Evolutionary conservation across 1,284 basidiomycete species (phyloP).

Genomic region (Waitea zeae): DNA sequence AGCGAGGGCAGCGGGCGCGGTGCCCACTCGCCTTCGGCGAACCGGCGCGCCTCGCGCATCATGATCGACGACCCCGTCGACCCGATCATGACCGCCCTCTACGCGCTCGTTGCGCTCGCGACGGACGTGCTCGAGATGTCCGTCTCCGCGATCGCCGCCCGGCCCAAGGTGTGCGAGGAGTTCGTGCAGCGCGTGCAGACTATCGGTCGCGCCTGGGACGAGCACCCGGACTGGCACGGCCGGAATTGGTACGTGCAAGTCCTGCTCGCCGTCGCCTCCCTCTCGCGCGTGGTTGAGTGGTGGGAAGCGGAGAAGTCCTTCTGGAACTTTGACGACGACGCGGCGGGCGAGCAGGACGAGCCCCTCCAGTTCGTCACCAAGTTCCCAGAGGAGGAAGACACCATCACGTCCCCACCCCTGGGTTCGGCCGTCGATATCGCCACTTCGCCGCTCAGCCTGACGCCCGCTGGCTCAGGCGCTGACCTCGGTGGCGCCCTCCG

Average conservation of each 20-base stretch:
- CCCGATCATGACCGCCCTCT: slow-evolving; percentile 82
- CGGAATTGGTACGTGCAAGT: slow-evolving; percentile 97
- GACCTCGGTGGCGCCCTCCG: slow-evolving; percentile 9
- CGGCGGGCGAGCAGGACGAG: slow-evolving; percentile 79
- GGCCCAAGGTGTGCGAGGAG: slow-evolving; percentile 73
- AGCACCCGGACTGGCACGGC: slow-evolving; percentile 95
- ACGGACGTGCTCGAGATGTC: slow-evolving; percentile 90
- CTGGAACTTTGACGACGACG: slow-evolving; percentile 97
- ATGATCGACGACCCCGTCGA: slow-evolving; percentile 67
- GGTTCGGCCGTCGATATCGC: slow-evolving; percentile 18
- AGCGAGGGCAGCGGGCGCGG: not conserved
- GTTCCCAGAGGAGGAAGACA: slow-evolving; percentile 45
- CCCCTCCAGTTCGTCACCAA: slow-evolving; percentile 83
- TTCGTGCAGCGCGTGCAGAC: slow-evolving; percentile 82
- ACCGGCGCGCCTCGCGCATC: slow-evolving; percentile 57
- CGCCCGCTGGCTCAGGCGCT: slow-evolving; percentile 21
- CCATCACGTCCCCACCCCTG: slow-evolving; percentile 31
- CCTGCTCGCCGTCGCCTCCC: slow-evolving; percentile 87
- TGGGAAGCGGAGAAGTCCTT: slow-evolving; percentile 99
- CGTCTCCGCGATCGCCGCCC: slow-evolving; percentile 68
- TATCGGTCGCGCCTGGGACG: slow-evolving; percentile 92
- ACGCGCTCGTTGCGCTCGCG: slow-evolving; percentile 88
- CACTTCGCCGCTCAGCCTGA: too few species aligned
- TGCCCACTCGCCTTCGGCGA: slow-evolving; percentile 19
- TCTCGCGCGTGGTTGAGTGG: slow-evolving; percentile 97